Conservation (phyloP, 2,329 filamentous ascomycete genomes). For the Aspergillus sp. region DNA sequence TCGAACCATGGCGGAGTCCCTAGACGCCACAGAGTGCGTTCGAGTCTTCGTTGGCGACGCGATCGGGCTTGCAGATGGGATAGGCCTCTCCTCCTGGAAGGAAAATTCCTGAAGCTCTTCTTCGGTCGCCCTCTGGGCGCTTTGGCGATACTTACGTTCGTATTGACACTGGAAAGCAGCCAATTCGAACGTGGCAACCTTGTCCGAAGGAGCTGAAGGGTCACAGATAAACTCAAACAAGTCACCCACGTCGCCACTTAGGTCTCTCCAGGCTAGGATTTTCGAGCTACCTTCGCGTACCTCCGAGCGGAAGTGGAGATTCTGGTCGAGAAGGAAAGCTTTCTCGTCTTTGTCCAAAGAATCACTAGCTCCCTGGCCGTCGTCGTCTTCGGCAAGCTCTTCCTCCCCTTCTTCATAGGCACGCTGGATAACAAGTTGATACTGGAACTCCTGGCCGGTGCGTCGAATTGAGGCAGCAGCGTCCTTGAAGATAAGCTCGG, state of each 20-base stretch:
- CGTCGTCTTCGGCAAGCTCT: slow-evolving; percentile 87
- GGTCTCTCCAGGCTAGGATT: slow-evolving; percentile 89
- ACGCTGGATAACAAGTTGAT: slow-evolving; percentile 92
- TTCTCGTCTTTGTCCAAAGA: slow-evolving; percentile 95
- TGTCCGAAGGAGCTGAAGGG: slow-evolving; percentile 63
- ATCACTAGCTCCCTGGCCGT: slow-evolving; percentile 74
- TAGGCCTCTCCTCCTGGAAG: slow-evolving; percentile 64
- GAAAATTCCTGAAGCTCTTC: slow-evolving; percentile 79
- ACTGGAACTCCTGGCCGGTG: slow-evolving; percentile 93
- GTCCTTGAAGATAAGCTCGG: slow-evolving; percentile 98
- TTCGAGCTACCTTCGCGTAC: slow-evolving; percentile 76
- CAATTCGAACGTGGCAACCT: slow-evolving; percentile 77
- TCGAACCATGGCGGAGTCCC: slow-evolving; percentile 46
- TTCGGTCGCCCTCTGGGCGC: slow-evolving; percentile 75
- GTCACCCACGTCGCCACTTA: slow-evolving; percentile 90
- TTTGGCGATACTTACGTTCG: slow-evolving; percentile 88
- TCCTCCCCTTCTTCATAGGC: slow-evolving; percentile 98
- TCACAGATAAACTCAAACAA: slow-evolving; percentile 99
- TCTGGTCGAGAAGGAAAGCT: slow-evolving; percentile 92
- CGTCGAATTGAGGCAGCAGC: slow-evolving; percentile 86
- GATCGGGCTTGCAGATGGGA: slow-evolving; percentile 60
- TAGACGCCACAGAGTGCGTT: slow-evolving; percentile 36
- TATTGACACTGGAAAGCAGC: slow-evolving; percentile 92
- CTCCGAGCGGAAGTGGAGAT: slow-evolving; percentile 82
- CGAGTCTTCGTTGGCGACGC: slow-evolving; percentile 47